Evolutionary conservation across 768 basidiomycete species (phyloP), one percentile per base, ranked within the genome.

Genomic region (Imleria badia): DNA sequence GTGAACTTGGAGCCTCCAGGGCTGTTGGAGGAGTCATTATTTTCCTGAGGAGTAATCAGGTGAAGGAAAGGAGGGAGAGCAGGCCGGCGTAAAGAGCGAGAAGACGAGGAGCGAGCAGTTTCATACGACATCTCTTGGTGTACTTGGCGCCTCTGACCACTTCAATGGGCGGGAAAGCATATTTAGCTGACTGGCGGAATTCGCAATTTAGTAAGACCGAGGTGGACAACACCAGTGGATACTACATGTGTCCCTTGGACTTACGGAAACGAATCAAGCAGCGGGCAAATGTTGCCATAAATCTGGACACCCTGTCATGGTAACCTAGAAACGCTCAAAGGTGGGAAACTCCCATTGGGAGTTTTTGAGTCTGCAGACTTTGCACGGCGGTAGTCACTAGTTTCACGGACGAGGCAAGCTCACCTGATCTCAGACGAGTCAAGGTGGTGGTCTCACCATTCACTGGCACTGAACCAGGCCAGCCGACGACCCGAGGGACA

Each of bases 1-100:
- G 60, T 59, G 14, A 65, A 64, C 49, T 67, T 69, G 23, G 75
- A 68, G 14, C 70, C 66, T 59, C 75, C 74, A 19, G 62, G 58
- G 23, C 66, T 72, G 35, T 67, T 63, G 33, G 70, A 65, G 13
- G 65, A 45, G 38, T 48, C 52, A 22, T 61, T 44, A 20, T 51
- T 47, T 46, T 47, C 34, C 42, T 36, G 45, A 31, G 43, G 36
- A 49, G 47, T 36, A 29, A 51, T 38, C 22, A 66, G 45, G 29
- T 48, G 51, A 30, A 65, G 60, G 47, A 12, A 61, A 22, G 55
- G 58, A 44, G 62, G 63, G 42, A 59, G 66, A 42, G 33, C 23
- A 51, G 52, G 44, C 53, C 45, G 31, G n/a, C 55, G 31, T 35
- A 11, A 36, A 17, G 51, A 41, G 30, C 52, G 42, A 51, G 49